These are phyloP conservation scores for Debaryomyces prosopidis DNA, from an alignment of 805 yeast genomes.

Conservation along the genomic window DNA sequence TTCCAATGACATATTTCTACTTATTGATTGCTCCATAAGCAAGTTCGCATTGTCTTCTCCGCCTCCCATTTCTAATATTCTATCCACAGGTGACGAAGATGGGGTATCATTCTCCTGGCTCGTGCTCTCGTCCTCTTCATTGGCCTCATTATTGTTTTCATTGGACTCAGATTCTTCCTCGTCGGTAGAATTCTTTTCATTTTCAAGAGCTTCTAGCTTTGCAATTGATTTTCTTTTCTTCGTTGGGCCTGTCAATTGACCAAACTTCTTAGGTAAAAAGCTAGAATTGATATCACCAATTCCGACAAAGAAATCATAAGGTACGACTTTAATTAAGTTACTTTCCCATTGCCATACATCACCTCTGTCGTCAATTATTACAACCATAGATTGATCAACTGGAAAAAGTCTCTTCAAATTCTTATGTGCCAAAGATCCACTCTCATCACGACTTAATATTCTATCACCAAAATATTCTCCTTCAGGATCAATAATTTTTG, in stretches of 20 bases:
- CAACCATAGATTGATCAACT: slow-evolving; percentile 95
- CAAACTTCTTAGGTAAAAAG: slow-evolving; percentile 79
- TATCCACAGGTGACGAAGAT: slow-evolving; percentile 43
- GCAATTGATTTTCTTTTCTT: slow-evolving; percentile 60
- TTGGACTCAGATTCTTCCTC: slow-evolving; percentile 7
- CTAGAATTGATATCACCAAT: slow-evolving; percentile 96
- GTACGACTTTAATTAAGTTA: slow-evolving; percentile 87
- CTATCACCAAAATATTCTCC: slow-evolving; percentile 88
- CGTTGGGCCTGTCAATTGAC: slow-evolving; percentile 58
- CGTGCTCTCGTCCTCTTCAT: slow-evolving; percentile 3
- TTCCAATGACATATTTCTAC: slow-evolving; percentile 70
- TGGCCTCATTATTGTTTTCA: slow-evolving; percentile 6
- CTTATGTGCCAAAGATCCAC: slow-evolving; percentile 89
- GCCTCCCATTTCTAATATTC: slow-evolving; percentile 49
- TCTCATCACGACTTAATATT: slow-evolving; percentile 89
- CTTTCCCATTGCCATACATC: slow-evolving; percentile 99
- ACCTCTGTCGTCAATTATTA: slow-evolving; percentile 94
- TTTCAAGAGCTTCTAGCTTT: slow-evolving; percentile 45
- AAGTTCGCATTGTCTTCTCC: slow-evolving; percentile 52
- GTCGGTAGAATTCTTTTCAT: neutral
- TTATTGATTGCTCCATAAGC: slow-evolving; percentile 56
- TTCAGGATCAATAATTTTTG: slow-evolving; percentile 87
- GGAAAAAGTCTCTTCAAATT: slow-evolving; percentile 88
- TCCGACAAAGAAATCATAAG: slow-evolving; percentile 94
- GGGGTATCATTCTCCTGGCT: neutral